These are phyloP conservation scores for Stentor coeruleus DNA, from an alignment of 73 alveolate species.

Conservation along the genomic window DNA sequence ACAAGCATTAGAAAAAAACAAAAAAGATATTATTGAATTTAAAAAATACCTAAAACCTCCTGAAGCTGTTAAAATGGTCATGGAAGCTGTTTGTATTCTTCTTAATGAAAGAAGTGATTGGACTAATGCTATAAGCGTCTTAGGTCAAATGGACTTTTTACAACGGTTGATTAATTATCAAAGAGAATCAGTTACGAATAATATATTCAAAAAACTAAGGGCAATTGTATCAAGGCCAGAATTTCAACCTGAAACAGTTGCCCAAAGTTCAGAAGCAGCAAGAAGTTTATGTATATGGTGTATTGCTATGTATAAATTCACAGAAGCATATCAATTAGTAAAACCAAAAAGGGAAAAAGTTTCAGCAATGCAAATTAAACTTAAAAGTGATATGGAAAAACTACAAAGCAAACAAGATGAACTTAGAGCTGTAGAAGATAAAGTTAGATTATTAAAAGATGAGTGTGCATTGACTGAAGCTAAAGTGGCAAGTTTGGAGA, in stretches of 20 bases:
- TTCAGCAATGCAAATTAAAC: slow-evolving; percentile 62
- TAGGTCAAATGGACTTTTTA: slow-evolving; percentile 58
- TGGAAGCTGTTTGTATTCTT: slow-evolving; percentile 70
- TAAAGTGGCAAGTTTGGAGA: slow-evolving; percentile 74
- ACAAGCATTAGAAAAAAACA: slow-evolving; percentile 69
- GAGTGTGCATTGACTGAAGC: slow-evolving; percentile 72
- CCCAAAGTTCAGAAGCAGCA: slow-evolving; percentile 63
- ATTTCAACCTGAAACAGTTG: slow-evolving; percentile 70
- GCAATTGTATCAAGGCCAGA: slow-evolving; percentile 48
- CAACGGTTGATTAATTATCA: slow-evolving; percentile 38
- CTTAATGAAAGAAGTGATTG: slow-evolving; percentile 80
- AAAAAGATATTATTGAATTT: slow-evolving; percentile 85
- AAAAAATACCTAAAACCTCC: slow-evolving; percentile 82
- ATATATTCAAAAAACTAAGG: slow-evolving; percentile 44
- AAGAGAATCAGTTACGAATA: slow-evolving; percentile 57
- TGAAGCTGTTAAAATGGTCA: slow-evolving; percentile 69
- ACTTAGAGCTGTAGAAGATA: slow-evolving; percentile 68
- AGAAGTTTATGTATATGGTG: slow-evolving; percentile 85
- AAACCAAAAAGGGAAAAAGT: slow-evolving; percentile 88
- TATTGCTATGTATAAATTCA: slow-evolving; percentile 80
- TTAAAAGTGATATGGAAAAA: slow-evolving; percentile 67
- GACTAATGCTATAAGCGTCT: slow-evolving; percentile 59
- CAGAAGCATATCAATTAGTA: slow-evolving; percentile 79
- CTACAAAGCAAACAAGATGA: slow-evolving; percentile 83
- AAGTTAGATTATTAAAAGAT: slow-evolving; percentile 66